A percentile compares a stretch with the other conserved stretches of the same genome.
Conservation (phyloP, 2,329 filamentous ascomycete species). For the Phyllosticta citrichinensis region DNA sequence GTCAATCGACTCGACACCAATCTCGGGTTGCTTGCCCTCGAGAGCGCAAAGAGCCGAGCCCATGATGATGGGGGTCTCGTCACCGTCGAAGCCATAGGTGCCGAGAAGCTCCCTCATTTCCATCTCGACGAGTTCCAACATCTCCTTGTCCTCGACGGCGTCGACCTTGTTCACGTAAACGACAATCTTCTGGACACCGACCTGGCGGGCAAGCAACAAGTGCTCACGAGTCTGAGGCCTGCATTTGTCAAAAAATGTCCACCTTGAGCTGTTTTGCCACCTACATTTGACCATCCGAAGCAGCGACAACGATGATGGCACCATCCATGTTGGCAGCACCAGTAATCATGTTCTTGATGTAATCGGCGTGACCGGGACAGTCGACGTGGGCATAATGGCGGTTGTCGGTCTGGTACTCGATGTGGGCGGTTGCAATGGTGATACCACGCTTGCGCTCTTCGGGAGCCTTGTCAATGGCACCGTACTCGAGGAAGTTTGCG, state of each 20-base stretch:
- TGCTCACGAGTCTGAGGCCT: slow-evolving; percentile 96
- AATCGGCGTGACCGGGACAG: slow-evolving; percentile 99
- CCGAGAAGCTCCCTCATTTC: slow-evolving; percentile 96
- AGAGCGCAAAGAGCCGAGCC: slow-evolving; percentile 93
- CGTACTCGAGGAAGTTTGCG: slow-evolving; percentile 94
- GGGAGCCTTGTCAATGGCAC: slow-evolving; percentile 95
- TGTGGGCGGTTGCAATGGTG: slow-evolving; percentile 96
- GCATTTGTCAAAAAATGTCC: slow-evolving; percentile 1
- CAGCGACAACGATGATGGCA: slow-evolving; percentile 96
- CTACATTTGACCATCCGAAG: slow-evolving; percentile 94
- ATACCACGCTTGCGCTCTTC: slow-evolving; percentile 99
- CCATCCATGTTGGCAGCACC: slow-evolving; percentile 99
- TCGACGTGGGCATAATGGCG: slow-evolving; percentile 99
- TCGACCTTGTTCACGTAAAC: slow-evolving; percentile 99
- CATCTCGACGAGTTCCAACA: slow-evolving; percentile 99
- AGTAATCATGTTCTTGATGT: slow-evolving; percentile 99
- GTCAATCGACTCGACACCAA: slow-evolving; percentile 80
- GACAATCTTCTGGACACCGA: slow-evolving; percentile 95
- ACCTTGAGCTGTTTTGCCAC: slow-evolving; percentile 12
- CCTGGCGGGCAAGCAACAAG: slow-evolving; percentile 92
- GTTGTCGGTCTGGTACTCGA: slow-evolving; percentile 90
- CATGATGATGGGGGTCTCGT: slow-evolving; percentile 94
- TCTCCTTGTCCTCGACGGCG: slow-evolving; percentile 92
- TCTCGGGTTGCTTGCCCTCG: slow-evolving; percentile 75
- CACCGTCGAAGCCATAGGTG: slow-evolving; percentile 94